These are phyloP conservation scores for Tothia fuscella DNA, from an alignment of 2,329 filamentous ascomycete species.

Conservation along the genomic window DNA sequence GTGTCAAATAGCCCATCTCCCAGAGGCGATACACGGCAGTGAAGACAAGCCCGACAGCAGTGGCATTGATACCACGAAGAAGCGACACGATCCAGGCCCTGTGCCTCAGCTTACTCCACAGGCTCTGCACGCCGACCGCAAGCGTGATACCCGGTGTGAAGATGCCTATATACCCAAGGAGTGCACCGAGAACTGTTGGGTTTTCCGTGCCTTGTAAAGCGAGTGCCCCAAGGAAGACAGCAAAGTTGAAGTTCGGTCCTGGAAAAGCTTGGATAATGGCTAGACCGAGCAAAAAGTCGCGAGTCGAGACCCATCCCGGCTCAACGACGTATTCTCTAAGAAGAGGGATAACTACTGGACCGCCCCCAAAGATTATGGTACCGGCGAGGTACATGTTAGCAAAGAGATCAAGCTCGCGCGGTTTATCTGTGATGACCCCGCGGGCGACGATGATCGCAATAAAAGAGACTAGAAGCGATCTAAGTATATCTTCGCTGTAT, in stretches of 20 bases:
- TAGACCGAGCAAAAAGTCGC: constrained; percentile 62
- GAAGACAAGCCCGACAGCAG: constrained; percentile 32
- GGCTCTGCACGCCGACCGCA: constrained; percentile 23
- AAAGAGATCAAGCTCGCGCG: constrained; percentile 49
- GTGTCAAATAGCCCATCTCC: constrained; percentile 32
- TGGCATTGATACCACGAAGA: constrained; percentile 30
- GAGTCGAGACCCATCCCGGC: constrained; percentile 56
- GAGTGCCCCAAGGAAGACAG: constrained; percentile 30
- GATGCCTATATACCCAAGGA: constrained; percentile 29
- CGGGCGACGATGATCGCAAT: constrained; percentile 41
- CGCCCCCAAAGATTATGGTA: constrained; percentile 41
- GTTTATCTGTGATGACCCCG: constrained; percentile 25
- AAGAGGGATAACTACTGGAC: constrained; percentile 33
- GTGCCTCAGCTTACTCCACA: constrained; percentile 28
- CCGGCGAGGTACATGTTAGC: constrained; percentile 63
- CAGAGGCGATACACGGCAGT: constrained; percentile 34
- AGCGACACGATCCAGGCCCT: constrained; percentile 23
- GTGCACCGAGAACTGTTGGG: constrained; percentile 23
- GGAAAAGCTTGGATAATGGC: constrained; percentile 62
- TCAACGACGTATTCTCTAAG: constrained; percentile 42
- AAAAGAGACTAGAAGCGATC: constrained; percentile 36
- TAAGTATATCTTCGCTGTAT: constrained; percentile 7
- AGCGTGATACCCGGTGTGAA: constrained; percentile 29
- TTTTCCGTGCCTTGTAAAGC: constrained; percentile 19
- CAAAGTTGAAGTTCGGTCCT: constrained; percentile 47